phyloP scores from a whole-genome alignment of 2,329 filamentous ascomycete genomes.

The Penicillium psychrosexuale region DNA sequence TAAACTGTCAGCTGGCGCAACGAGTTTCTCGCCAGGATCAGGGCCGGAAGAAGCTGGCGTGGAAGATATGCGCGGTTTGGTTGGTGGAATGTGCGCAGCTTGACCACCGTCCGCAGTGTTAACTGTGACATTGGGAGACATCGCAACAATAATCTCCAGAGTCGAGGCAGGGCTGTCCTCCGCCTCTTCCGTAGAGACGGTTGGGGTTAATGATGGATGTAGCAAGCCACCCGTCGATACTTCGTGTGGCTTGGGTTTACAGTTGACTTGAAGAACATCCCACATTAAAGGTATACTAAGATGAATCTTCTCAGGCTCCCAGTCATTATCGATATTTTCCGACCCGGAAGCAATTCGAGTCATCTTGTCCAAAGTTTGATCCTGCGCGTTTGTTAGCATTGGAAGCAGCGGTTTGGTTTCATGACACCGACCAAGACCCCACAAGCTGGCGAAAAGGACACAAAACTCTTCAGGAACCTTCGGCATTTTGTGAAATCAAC shows the following conservation, averaged over 20 bases:
- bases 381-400: slow-evolving; percentile 32
- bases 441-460: slow-evolving; percentile 49
- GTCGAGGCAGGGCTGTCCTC: slow-evolving; percentile 37
- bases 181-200: slow-evolving; percentile 31
- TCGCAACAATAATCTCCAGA: slow-evolving; percentile 52
- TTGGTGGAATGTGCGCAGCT: slow-evolving; percentile 44
- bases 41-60: slow-evolving; percentile 12
- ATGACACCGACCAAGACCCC: slow-evolving; percentile 42
- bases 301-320: slow-evolving; percentile 54
- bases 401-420: not conserved
- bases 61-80: slow-evolving; percentile 14
- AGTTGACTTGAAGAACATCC: slow-evolving; percentile 52
- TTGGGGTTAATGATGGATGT: slow-evolving; percentile 41
- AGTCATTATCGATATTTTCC: slow-evolving; percentile 50
- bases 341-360: slow-evolving; percentile 50
- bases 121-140: slow-evolving; percentile 51
- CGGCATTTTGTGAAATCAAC: slow-evolving; percentile 53
- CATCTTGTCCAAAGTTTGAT: slow-evolving; percentile 50
- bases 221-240: slow-evolving; percentile 42
- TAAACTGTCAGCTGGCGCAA: slow-evolving; percentile 34
- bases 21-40: slow-evolving; percentile 23
- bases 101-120: slow-evolving; percentile 54
- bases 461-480: slow-evolving; percentile 50
- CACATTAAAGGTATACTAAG: slow-evolving; percentile 55
- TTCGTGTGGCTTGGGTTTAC: slow-evolving; percentile 37